Conservation (phyloP, 805 yeast species). For the Saccharomycodes ludwigii region DNA sequence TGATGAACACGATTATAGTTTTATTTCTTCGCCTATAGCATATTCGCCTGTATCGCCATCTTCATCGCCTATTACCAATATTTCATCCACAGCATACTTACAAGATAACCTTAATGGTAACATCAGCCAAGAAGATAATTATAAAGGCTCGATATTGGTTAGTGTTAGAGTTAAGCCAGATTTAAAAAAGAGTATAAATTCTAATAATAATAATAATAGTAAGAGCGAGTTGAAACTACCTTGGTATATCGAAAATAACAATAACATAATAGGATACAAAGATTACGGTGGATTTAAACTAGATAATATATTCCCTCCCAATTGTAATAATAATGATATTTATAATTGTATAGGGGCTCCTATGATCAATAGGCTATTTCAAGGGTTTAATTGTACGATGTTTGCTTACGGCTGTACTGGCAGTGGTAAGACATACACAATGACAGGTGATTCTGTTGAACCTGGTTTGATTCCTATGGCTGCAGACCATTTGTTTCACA, state of each 20-base stretch:
- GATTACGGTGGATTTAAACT: slow-evolving; percentile 59
- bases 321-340: slow-evolving; percentile 42
- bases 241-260: slow-evolving; percentile 10
- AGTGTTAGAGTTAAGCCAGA: slow-evolving; percentile 68
- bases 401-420: slow-evolving; percentile 96
- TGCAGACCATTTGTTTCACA: slow-evolving; percentile 30
- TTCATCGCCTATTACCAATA: slow-evolving; percentile 4
- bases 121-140: slow-evolving; percentile 17
- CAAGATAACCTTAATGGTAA: background rate
- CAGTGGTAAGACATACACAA: slow-evolving; percentile 79
- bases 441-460: slow-evolving; percentile 56
- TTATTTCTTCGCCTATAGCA: too few relatives aligned
- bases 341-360: slow-evolving; percentile 44
- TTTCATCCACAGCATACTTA: slow-evolving; percentile 3
- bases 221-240: background rate
- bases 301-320: slow-evolving; percentile 66
- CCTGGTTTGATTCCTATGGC: slow-evolving; percentile 67
- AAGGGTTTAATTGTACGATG: slow-evolving; percentile 78
- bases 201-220: slow-evolving; percentile 4
- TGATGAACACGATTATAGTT: too few relatives aligned
- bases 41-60: too few relatives aligned
- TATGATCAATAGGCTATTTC: slow-evolving; percentile 41
- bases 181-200: slow-evolving; percentile 8
- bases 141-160: slow-evolving; percentile 64
- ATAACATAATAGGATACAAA: slow-evolving; percentile 32